Percentiles rank a stretch among this genome's conserved stretches.
Evolutionary conservation across 2,329 filamentous ascomycete genomes (phyloP).

Genomic region (Cryoendolithus antarcticus): DNA sequence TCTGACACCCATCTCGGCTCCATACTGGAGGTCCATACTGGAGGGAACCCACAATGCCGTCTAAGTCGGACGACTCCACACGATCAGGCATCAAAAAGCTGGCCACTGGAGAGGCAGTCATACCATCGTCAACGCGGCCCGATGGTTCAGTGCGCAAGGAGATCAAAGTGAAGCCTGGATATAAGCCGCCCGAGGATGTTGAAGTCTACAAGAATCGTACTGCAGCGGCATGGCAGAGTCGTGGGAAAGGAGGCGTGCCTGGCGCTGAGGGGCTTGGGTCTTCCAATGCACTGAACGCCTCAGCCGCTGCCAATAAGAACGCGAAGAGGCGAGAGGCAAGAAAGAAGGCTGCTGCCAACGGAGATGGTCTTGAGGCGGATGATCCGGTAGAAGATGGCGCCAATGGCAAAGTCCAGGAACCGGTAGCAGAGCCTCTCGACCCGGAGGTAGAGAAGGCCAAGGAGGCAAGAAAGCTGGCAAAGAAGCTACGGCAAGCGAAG

Average conservation of each 20-base stretch:
- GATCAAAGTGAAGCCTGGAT: slow-evolving; percentile 87
- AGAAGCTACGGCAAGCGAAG: slow-evolving; percentile 88
- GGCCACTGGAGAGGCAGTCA: slow-evolving; percentile 67
- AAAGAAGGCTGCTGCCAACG: slow-evolving; percentile 45
- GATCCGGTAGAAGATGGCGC: slow-evolving; percentile 28
- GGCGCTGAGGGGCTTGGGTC: slow-evolving; percentile 52
- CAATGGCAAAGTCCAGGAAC: slow-evolving; percentile 21
- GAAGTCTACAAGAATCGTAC: slow-evolving; percentile 91
- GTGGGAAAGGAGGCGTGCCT: slow-evolving; percentile 57
- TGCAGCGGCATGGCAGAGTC: slow-evolving; percentile 71
- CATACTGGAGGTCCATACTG: too few relatives aligned
- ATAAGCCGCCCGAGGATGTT: slow-evolving; percentile 87
- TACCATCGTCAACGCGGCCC: slow-evolving; percentile 72
- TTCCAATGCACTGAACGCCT: slow-evolving; percentile 34
- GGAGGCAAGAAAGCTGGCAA: slow-evolving; percentile 80
- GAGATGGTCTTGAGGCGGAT: slow-evolving; percentile 14
- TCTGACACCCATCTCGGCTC: too few relatives aligned
- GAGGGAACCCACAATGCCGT: too few relatives aligned
- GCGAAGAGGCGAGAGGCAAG: slow-evolving; percentile 63
- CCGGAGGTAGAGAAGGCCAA: slow-evolving; percentile 74
- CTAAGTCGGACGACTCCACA: slow-evolving; percentile 6
- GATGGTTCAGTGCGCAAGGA: slow-evolving; percentile 90
- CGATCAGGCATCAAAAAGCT: slow-evolving; percentile 55
- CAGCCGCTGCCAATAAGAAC: slow-evolving; percentile 61
- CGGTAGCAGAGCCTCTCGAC: slow-evolving; percentile 41